These are phyloP conservation scores for Ramularia endophylla DNA, from an alignment of 2,329 filamentous ascomycete genomes.

Conservation along the genomic window DNA sequence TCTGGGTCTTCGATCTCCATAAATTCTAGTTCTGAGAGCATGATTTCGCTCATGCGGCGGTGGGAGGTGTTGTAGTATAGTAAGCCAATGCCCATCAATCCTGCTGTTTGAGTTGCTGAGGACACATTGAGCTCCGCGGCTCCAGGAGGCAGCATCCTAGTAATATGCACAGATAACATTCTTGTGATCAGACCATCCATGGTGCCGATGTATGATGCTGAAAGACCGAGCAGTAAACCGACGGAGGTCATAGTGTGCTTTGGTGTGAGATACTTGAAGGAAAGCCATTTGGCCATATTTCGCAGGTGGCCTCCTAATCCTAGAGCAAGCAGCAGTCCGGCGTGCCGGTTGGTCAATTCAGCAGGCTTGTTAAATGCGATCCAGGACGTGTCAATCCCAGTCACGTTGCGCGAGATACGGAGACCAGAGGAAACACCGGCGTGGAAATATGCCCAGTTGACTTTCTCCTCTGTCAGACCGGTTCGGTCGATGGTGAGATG, in stretches of 20 bases:
- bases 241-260: conserved; percentile 99
- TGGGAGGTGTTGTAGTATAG: conserved; percentile 95
- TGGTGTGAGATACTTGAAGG: conserved; percentile 97
- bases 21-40: conserved; percentile 95
- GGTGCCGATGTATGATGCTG: conserved; percentile 89
- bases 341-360: conserved; percentile 92
- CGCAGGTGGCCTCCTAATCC: conserved; percentile 95
- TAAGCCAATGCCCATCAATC: conserved; percentile 93
- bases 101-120: conserved; percentile 87
- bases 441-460: conserved; percentile 98
- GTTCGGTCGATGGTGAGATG: conserved; percentile 88
- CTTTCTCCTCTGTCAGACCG: conserved; percentile 88
- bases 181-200: conserved; percentile 96
- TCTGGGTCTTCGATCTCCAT: conserved; percentile 69
- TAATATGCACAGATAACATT: conserved; percentile 90
- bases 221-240: conserved; percentile 83
- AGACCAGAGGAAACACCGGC: conserved; percentile 90
- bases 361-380: conserved; percentile 96
- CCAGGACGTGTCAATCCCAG: conserved; percentile 97
- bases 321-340: conserved; percentile 83
- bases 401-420: conserved; percentile 81
- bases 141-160: conserved; percentile 83
- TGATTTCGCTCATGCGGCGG: conserved; percentile 96
- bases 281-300: conserved; percentile 92
- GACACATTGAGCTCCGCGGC: conserved; percentile 93